Evolutionary conservation across 2,329 filamentous ascomycete genomes (phyloP), one percentile per base, ranked within the genome.

Genomic region (Aspergillus chevalieri): DNA sequence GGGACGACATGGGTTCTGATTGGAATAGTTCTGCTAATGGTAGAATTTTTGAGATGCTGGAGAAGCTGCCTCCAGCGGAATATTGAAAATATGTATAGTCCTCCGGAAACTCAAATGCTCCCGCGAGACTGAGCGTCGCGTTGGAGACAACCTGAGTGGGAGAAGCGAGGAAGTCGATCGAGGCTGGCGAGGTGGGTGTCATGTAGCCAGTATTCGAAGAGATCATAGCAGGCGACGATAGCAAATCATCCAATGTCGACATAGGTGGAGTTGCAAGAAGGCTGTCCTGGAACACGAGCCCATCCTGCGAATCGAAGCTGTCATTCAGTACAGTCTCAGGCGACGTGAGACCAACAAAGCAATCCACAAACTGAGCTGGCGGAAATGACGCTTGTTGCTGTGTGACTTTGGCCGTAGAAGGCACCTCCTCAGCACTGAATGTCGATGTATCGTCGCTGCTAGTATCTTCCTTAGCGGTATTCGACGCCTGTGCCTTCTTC

Each of bases 51-150:
- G 36, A 51, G n/a, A 53, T 34, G 24, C 51, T 48, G 9, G 34
- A 22, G 9, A 53, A 43, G 22, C 39, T 33, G 17, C 45, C 42
- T 6, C 39, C 39, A 5, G 46, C 44, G 10, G 51, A 53, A 22
- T 53, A 53, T 39, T 53, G 44, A 30, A 38, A 53, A 24, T 53
- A 53, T 10, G 36, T 46, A 21, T 51, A 46, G 30, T 53, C 51
- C 42, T 53, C 51, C 4, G 51, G 49, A 22, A 53, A 53, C 41
- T 53, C 49, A 10, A 51, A 53, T 1, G 49, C 51, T 7, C 51
- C 51, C 3, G 33, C 24, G 6, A 51, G 46, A 15, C 26, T 28
- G n/a, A 53, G 42, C 22, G 33, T 50, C 7, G 51, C 33, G 34
- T 52, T 47, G 15, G 24, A 30, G n/a, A 48, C 17, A 9, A 38